Conservation (phyloP, 2,329 filamentous ascomycete genomes). For the Orbilia blumenaviensis region DNA sequence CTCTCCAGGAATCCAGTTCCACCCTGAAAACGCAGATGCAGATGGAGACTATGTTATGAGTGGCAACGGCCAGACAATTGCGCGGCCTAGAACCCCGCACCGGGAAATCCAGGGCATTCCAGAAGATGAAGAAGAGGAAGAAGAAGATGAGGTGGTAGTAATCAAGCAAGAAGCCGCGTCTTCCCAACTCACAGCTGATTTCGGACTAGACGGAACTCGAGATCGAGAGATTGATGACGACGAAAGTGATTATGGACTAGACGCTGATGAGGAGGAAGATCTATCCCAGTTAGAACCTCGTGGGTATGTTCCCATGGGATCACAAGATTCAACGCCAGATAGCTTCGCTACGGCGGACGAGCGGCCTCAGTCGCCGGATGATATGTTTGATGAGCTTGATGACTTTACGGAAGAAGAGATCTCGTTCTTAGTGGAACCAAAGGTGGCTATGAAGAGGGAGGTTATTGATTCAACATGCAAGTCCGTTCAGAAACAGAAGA, state of each 20-base stretch:
- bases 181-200: conserved; percentile 47
- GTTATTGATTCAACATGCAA: conserved; percentile 12
- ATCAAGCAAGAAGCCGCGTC: conserved; percentile 52
- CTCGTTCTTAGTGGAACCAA: conserved; percentile 1
- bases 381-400: conserved; percentile 36
- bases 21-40: conserved; percentile 17
- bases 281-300: neutral
- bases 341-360: conserved; percentile 31
- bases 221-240: conserved; percentile 38
- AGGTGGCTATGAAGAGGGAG: conserved; percentile 7
- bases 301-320: neutral
- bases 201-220: conserved; percentile 49
- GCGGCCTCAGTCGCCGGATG: conserved; percentile 26
- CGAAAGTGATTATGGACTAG: conserved; percentile 33
- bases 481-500: conserved; percentile 19
- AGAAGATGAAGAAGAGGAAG: conserved; percentile 14
- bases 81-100: neutral
- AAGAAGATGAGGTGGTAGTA: conserved; percentile 47
- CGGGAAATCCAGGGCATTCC: neutral
- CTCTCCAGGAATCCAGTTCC: conserved; percentile 32
- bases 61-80: neutral
- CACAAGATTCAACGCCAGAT: conserved; percentile 17
- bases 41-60: conserved; percentile 29
- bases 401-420: conserved; percentile 41
- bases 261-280: conserved; percentile 26